Percentiles rank a stretch among this genome's conserved stretches.
Conservation (phyloP, 1,284 basidiomycete species). For the Moesziomyces aphidis region DNA sequence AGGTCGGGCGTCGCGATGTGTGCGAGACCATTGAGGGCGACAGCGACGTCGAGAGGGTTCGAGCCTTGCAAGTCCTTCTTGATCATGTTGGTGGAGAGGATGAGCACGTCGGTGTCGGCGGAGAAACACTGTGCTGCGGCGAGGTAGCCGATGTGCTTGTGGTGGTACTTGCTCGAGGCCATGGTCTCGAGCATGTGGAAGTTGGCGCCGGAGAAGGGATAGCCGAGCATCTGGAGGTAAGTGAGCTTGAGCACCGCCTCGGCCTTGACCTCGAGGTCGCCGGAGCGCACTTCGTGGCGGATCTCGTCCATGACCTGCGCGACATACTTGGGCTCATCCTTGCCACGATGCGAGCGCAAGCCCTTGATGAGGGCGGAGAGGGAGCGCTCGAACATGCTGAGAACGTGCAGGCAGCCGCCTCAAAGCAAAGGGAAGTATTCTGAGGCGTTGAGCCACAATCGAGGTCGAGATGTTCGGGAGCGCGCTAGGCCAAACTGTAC, state of each 20-base stretch:
- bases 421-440: too few species aligned
- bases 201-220: constrained; percentile 70
- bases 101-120: constrained; percentile 94
- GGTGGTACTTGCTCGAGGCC: constrained; percentile 89
- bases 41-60: constrained; percentile 78
- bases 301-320: constrained; percentile 76
- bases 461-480: too few species aligned
- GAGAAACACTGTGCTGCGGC: constrained; percentile 92
- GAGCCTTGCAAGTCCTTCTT: constrained; percentile 92
- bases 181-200: constrained; percentile 94
- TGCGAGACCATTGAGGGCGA: constrained; percentile 87
- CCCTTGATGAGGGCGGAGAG: constrained; percentile 66
- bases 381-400: constrained; percentile 65
- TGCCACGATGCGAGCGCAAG: constrained; percentile 66
- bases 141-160: constrained; percentile 96
- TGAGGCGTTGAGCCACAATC: too few species aligned
- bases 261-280: constrained; percentile 97
- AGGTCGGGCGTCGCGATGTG: constrained; percentile 89
- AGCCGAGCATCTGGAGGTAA: constrained; percentile 93
- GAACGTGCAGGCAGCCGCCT: neutral
- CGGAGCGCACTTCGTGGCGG: constrained; percentile 86
- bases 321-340: constrained; percentile 69
- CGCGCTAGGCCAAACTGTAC: neutral
- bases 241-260: constrained; percentile 94
- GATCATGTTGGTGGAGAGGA: constrained; percentile 95